phyloP scores from a whole-genome alignment of 2,329 filamentous ascomycete genomes.

The Fusarium lateritium region DNA sequence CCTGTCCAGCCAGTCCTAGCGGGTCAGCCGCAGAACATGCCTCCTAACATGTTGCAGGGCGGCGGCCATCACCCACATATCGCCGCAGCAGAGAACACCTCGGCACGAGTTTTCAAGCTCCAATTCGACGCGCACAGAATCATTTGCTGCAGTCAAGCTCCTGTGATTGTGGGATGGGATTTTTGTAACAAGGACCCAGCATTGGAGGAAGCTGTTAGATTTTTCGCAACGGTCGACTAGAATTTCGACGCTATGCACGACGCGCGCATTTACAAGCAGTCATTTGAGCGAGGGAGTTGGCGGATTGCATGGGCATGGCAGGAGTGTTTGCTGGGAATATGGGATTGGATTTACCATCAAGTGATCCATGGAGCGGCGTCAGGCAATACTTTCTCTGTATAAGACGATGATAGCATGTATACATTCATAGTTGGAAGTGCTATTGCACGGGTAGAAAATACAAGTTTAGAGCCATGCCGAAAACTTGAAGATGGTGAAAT shows the following conservation, averaged over 20 bases:
- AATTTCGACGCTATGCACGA: background rate
- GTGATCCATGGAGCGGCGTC: conserved; percentile 6
- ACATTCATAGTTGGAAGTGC: background rate
- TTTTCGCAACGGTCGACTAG: conserved; percentile 76
- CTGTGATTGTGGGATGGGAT: conserved; percentile 96
- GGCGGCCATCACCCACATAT: conserved; percentile 60
- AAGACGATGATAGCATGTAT: background rate
- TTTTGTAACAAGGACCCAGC: conserved; percentile 91
- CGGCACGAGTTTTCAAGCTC: conserved; percentile 88
- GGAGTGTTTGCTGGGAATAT: conserved; percentile 19
- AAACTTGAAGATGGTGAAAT: conserved; percentile 18
- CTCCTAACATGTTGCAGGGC: conserved; percentile 5
- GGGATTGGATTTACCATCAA: conserved; percentile 28
- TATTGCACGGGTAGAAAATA: background rate
- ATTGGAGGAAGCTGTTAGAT: conserved; percentile 81
- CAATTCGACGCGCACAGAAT: conserved; percentile 96
- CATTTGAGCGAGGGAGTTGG: conserved; percentile 45
- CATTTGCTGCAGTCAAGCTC: conserved; percentile 93
- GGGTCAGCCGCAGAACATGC: conserved; percentile 31
- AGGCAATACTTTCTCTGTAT: conserved; percentile 5
- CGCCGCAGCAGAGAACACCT: conserved; percentile 61
- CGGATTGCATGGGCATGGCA: conserved; percentile 19
- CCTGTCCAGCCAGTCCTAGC: conserved; percentile 33
- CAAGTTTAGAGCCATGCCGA: conserved; percentile 1
- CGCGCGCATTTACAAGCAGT: conserved; percentile 23